Evolutionary conservation across 257 asterid genomes (phyloP), one percentile per base, ranked within the genome.

Genomic region (Penstemon newberryi): DNA sequence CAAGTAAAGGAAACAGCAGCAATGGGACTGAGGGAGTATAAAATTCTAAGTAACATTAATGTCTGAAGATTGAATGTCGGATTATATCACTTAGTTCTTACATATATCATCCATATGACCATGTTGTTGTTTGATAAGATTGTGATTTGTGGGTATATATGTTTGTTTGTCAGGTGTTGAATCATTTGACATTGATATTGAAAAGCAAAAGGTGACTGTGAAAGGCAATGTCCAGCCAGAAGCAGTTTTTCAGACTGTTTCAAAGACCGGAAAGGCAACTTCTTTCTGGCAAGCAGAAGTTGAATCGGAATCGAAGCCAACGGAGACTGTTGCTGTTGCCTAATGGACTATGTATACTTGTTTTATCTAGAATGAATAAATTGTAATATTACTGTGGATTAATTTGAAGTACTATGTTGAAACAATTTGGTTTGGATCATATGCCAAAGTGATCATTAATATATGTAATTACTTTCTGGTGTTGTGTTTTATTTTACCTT

Each of bases 191-290:
- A 84, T 92, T 63, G 82, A 92, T 81, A 8, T 88, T 12, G 78
- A 92, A 76, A 81, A 82, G 86, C 98, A 92, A 73, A 92, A 90
- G 76, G 97, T 92, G 89, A 90, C 98, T 0, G 95, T 92, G 70
- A 88, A 75, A 56, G 93, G 96, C 70, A 86, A 81, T 59, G 92
- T 92, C 61, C 73, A 84, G 77, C 90, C 96, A 0, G 94, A 92
- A 18, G 88, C 89, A 3, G 96, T 92, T 70, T 74, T 86, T 45
- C 88, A 86, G 74, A 88, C 97, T 15, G 97, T 92, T 77, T 86
- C 90, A 5, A 90, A 92, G 86, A 90, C 98, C 0, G 97, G 98
- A 13, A 91, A 93, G 83, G 85, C 85, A 55, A 88, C 96, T 63
- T 54, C 92, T 47, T 90, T 81, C 84, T 90, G 97, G 97, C 95